These are phyloP conservation scores for Phlyctochytrium bullatum DNA, from an alignment of 192 early-diverging fungal species.

Conservation along the genomic window DNA sequence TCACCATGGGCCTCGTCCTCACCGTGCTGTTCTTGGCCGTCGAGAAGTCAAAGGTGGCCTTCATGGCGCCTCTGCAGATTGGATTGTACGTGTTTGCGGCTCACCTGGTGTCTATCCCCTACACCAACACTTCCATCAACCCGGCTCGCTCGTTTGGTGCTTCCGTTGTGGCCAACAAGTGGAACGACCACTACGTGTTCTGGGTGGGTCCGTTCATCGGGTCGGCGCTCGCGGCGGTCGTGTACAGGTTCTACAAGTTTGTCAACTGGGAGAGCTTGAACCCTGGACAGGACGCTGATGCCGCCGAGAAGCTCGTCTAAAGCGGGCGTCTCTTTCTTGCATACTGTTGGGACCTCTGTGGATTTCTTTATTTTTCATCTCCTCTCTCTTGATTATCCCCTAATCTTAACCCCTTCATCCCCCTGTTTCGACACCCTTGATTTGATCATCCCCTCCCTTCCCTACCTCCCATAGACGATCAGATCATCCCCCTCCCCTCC, in stretches of 20 bases:
- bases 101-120: constrained; percentile 40
- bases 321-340: background rate
- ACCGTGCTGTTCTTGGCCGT: constrained; percentile 45
- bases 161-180: constrained; percentile 45
- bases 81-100: constrained; percentile 41
- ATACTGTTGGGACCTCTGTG: background rate
- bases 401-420: no score
- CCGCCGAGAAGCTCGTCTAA: background rate
- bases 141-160: constrained; percentile 65
- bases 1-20: constrained; percentile 39
- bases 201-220: constrained; percentile 61
- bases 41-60: constrained; percentile 36
- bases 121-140: constrained; percentile 59
- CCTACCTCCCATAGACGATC: background rate
- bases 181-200: constrained; percentile 61
- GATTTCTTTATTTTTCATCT: background rate
- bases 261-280: constrained; percentile 27
- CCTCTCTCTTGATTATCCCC: background rate
- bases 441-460: background rate
- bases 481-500: no score
- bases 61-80: constrained; percentile 42
- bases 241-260: constrained; percentile 27
- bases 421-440: no score
- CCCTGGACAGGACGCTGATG: constrained; percentile 29
- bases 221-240: constrained; percentile 32